Evolutionary conservation across 148 eudicot genomes (phyloP), one percentile per base, ranked within the genome.

Genomic region (Nyssa sinensis): DNA sequence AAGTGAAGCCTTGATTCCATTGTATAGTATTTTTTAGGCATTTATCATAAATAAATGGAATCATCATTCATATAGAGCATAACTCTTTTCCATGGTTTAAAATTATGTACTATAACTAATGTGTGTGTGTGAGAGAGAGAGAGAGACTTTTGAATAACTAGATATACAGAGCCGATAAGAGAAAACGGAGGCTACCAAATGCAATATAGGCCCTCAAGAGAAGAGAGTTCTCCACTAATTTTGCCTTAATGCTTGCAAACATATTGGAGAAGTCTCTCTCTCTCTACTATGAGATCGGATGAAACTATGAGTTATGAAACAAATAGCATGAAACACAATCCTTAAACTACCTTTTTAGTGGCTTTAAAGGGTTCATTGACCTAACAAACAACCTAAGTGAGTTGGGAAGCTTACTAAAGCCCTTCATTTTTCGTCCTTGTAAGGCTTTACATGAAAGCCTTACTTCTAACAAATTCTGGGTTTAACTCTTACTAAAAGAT

Each of bases 211-310:
- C 33, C 67, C 41, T 24, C 44, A 24, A 23, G 5, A 16, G 63
- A 21, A 30, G 16, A 23, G 68, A 65, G 68, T 47, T 65, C 49
- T 65, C 35, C 49, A 23, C 9, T 49, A 65, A 65, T 65, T 65
- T 65, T 3, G 39, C 39, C 35, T 31, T 63, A 31, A 30, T 30
- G 69, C 14, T 0, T 12, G 41, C 6, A 39, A 9, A 35, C 69
- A 34, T 23, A 39, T 35, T 24, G 49, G 47, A 65, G 29, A 65
- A 65, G 69, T 21, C 62, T 58, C 62, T 58, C 62, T 55, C 60
- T 55, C 60, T 55, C 3, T 55, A n/a, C 60, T 55, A 1, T 19
- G 0, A 47, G 53, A 47, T 14, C 12, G 53, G 14, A 47, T 11
- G 14, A 47, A 7, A 19, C 21, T 47, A 47, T 10, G 30, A 30